Conservation (phyloP, 495 filamentous ascomycete genomes). For the Elasticomyces elasticus region DNA sequence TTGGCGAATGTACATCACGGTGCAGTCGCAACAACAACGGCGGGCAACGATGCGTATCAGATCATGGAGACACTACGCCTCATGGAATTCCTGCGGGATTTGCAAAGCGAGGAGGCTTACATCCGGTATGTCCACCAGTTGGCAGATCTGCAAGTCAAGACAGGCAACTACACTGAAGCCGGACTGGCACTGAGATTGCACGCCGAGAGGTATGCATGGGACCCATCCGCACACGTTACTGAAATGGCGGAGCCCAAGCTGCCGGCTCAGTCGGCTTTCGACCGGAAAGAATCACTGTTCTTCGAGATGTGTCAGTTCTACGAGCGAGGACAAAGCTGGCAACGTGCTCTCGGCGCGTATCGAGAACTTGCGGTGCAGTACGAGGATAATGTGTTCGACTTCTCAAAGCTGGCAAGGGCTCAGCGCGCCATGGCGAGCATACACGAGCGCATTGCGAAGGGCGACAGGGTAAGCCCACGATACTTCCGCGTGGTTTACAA, state of each 20-base stretch:
- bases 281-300: constrained; percentile 84
- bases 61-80: constrained; percentile 78
- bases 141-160: constrained; percentile 62
- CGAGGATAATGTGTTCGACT: constrained; percentile 80
- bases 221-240: constrained; percentile 56
- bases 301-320: constrained; percentile 91
- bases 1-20: constrained; percentile 81
- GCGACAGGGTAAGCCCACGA: constrained; percentile 62
- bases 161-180: constrained; percentile 77
- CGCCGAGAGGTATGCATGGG: constrained; percentile 90
- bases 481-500: constrained; percentile 91
- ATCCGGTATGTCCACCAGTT: constrained; percentile 94
- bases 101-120: constrained; percentile 96
- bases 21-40: constrained; percentile 34
- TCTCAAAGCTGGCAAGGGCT: constrained; percentile 76
- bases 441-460: constrained; percentile 76
- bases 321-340: constrained; percentile 88
- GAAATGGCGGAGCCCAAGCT: constrained; percentile 63
- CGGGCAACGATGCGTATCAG: constrained; percentile 44
- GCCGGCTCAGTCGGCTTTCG: constrained; percentile 79
- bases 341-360: constrained; percentile 79
- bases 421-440: constrained; percentile 89
- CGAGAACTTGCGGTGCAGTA: constrained; percentile 85
- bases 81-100: constrained; percentile 95
- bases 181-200: constrained; percentile 79